Conservation (phyloP, 2,329 filamentous ascomycete genomes). For the Rhinocladiella similis region DNA sequence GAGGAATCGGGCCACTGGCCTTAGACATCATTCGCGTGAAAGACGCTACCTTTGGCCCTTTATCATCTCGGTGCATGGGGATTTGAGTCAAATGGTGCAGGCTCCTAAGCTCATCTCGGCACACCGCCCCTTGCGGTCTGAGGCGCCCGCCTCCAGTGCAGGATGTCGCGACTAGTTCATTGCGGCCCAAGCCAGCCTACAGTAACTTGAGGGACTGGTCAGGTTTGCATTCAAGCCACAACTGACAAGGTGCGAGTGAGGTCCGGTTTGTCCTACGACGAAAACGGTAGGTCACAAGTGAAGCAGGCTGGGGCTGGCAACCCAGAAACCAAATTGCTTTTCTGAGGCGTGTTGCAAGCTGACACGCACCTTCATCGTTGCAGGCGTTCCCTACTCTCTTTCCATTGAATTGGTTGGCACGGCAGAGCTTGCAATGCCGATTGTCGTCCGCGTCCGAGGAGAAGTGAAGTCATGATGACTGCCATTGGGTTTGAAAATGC, state of each 20-base stretch:
- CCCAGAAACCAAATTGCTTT: no score
- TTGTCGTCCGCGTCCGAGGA: no score
- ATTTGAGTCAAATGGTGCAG: not conserved
- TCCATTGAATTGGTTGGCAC: not conserved
- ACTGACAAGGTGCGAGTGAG: not conserved
- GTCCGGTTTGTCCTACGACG: not conserved
- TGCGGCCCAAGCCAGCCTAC: no score
- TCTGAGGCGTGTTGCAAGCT: not conserved
- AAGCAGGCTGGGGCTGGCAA: no score
- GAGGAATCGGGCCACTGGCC: no score
- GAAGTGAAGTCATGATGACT: not conserved
- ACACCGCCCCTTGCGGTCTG: not conserved
- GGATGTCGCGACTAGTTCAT: not conserved
- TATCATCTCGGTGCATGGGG: not conserved
- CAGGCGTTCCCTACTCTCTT: not conserved
- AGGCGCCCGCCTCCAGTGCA: not conserved
- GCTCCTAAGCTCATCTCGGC: not conserved
- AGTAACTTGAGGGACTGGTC: no score
- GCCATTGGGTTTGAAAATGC: not conserved
- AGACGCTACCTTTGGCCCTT: not conserved
- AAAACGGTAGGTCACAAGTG: no score
- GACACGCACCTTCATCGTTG: not conserved
- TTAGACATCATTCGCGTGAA: not conserved
- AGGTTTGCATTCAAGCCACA: no score
- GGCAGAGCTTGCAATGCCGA: not conserved